Base-by-base conservation (phyloP, 139 green algal species). In the Nannochloris sp. region DNA sequence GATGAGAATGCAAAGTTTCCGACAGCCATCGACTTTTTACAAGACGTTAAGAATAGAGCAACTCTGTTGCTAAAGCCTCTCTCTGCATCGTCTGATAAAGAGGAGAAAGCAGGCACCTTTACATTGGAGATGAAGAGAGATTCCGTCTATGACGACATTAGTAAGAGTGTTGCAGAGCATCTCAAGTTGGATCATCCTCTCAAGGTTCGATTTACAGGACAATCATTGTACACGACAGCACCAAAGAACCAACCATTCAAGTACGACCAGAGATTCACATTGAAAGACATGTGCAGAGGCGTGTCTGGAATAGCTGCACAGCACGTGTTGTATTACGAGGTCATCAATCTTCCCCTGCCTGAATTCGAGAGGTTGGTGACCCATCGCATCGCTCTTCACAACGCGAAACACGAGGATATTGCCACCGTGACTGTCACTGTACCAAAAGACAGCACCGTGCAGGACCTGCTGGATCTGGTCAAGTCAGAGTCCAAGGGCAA, bases 341-440 rank as follows among this genome's bases (percentile, higher is more conserved):
- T 93, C 48, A 78, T 98, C 48, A 92, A 98, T 73, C 77, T 97
- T 63, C 93, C 90, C 1, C 76, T 98, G 69, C 83, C 79, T 5
- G 76, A 96, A 69, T 79, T 95, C 25, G 85, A 93, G 67, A 51
- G 62, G 53, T 56, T 93, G 11, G 81, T 89, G 48, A 81, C 67
- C 3, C 65, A 91, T 46, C 84, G 82, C 61, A 76, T 87, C 33
- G 53, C 43, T 1, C 80, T 87, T 53, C 82, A 96, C 80, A 88
- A 87, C 43, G 69, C 71, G 4, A 88, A 85, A 33, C 78, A 71
- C 8, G 89, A 95, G 70, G 77, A 85, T 65, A 76, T 89, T 17
- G 68, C 46, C 6, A 73, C 82, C 74, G 81, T 92, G 67, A 74
- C 66, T 4, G 61, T 98, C 43, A 74, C 87, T 3, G 61, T 98